Conservation (phyloP, 306 rosid genomes). For the Prunus padus region DNA sequence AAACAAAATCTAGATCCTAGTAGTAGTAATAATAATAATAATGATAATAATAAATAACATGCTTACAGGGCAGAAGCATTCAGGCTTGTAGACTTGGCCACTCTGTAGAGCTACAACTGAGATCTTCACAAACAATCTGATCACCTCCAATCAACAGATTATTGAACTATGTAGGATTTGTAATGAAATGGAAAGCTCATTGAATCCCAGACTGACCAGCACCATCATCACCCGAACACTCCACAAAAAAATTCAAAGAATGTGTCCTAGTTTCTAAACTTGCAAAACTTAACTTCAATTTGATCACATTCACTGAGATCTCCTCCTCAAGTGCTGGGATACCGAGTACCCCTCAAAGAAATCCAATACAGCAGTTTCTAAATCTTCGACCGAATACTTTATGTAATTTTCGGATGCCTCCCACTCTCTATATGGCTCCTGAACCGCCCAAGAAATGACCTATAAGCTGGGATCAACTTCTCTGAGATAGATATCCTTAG, state of each 20-base stretch:
- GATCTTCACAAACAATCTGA: conserved; percentile 38
- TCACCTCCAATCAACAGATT: conserved; percentile 29
- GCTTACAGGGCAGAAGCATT: conserved; percentile 91
- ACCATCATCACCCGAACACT: conserved; percentile 49
- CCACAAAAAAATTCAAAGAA: conserved; percentile 84
- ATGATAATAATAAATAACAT: conserved; percentile 51
- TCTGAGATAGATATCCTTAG: conserved; percentile 78
- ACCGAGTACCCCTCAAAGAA: conserved; percentile 80
- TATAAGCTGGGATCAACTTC: conserved; percentile 87
- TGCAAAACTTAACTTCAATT: conserved; percentile 43
- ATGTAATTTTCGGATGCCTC: conserved; percentile 92
- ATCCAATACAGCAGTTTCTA: conserved; percentile 77
- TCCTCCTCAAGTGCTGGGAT: conserved; percentile 83
- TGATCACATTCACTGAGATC: conserved; percentile 54
- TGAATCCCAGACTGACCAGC: conserved; percentile 46
- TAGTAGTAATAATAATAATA: conserved; percentile 8
- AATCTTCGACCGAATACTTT: conserved; percentile 85
- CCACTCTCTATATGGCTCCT: conserved; percentile 90
- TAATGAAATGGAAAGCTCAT: conserved; percentile 37
- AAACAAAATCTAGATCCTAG: conserved; percentile 62
- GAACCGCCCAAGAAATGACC: conserved; percentile 92
- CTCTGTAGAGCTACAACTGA: conserved; percentile 33
- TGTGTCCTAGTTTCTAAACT: conserved; percentile 64
- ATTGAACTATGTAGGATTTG: conserved; percentile 25
- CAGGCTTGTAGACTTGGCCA: conserved; percentile 52